Conservation (phyloP, 495 filamentous ascomycete species). For the Letharia lupina region DNA sequence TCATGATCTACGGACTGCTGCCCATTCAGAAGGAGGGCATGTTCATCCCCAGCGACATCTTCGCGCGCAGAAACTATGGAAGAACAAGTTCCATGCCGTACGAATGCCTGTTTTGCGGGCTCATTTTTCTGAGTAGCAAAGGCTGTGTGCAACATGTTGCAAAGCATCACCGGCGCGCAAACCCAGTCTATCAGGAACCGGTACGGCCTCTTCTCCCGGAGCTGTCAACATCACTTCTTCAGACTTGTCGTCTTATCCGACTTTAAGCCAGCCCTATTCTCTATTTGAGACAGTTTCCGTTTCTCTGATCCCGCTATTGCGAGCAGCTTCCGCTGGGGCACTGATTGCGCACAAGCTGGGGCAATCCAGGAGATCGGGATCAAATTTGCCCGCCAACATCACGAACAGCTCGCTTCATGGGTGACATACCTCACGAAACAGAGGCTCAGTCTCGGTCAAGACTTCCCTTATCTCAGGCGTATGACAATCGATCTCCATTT, state of each 20-base stretch:
- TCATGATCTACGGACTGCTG: constrained; percentile 6
- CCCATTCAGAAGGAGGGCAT: not conserved
- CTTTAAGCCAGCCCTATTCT: constrained; percentile 3
- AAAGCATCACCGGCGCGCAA: not conserved
- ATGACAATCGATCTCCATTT: not conserved
- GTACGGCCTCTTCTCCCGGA: not conserved
- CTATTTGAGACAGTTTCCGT: not conserved
- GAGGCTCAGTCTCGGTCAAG: not conserved
- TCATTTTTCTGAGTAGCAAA: not conserved
- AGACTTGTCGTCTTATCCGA: constrained; percentile 2
- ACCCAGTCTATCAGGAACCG: not conserved
- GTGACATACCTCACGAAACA: not conserved
- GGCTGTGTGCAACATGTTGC: not conserved
- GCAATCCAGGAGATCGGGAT: not conserved
- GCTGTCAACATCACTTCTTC: not conserved
- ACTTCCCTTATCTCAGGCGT: constrained; percentile 3
- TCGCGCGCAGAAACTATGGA: not conserved
- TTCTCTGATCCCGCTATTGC: not conserved
- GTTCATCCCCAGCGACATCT: not conserved
- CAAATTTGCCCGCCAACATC: not conserved
- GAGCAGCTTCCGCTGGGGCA: constrained; percentile 1
- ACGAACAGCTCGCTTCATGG: not conserved
- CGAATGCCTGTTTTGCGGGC: not conserved
- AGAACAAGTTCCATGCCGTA: not conserved
- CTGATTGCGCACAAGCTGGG: not conserved